Base-by-base conservation (phyloP, 768 basidiomycete genomes). In the Gloeostereum incarnatum region DNA sequence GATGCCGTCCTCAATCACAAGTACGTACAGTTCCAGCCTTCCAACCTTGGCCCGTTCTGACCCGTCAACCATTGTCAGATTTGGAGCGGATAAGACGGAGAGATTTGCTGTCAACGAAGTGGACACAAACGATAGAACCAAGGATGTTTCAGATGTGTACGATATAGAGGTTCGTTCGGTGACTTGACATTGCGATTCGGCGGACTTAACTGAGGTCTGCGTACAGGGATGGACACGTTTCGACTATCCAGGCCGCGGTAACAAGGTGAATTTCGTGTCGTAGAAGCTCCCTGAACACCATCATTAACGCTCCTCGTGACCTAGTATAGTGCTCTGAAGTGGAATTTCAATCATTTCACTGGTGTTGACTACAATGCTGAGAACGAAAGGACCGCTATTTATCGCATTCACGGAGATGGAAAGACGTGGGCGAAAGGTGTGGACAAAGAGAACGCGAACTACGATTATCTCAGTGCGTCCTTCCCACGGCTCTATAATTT, bases 361-460 rank as follows among this genome's bases (percentile, higher is more conserved):
- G 76, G 77, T 66, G 49, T 82, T 13, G 82, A 83, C 47, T 81
- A 69, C 58, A 78, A 84, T 48, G 65, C 71, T 5, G 56, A 65
- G n/a, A 64, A 69, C 21, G 58, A 56, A 36, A 66, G 66, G 31
- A 66, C 61, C 24, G 65, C 59, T 25, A 52, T 84, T 22, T 84
- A 63, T 60, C 67, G 71, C 44, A 78, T 84, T 40, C 61, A 68
- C 21, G 68, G 69, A 31, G 57, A 63, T 16, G 62, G 59, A n/a
- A 67, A 72, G 50, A 65, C 66, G 18, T 83, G 81, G 81, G 79
- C 79, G 2, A 54, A 50, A 1, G 62, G 58, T 30, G 81, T 84
- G 6, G 78, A 81, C 47, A 58, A 62, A 2, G 80, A 84, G 55
- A 63, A 73, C 30, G 71, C 71, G 41, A 76, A 79, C 53, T 78